These are phyloP conservation scores for Corymbia calophylla DNA, from an alignment of 441 rosid genomes.

Conservation along the genomic window DNA sequence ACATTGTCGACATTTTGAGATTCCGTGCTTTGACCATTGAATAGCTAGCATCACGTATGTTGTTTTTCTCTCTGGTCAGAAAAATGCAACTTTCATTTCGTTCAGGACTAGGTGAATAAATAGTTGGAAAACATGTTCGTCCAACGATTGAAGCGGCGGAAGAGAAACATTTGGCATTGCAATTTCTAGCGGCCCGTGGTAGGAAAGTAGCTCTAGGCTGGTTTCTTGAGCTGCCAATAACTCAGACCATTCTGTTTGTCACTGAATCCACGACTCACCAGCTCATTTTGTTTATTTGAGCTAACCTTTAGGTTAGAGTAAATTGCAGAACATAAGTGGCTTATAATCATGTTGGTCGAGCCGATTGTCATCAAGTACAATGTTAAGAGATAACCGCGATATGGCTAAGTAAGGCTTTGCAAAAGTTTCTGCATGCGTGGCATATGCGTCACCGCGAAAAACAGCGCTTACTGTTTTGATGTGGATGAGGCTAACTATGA, in stretches of 20 bases:
- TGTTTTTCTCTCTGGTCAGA: neutral
- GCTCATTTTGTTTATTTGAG: neutral
- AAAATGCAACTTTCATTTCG: neutral
- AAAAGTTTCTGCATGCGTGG: neutral
- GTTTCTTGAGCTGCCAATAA: neutral
- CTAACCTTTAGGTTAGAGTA: neutral
- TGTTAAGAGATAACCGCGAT: neutral
- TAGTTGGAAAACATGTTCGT: neutral
- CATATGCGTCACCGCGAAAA: neutral
- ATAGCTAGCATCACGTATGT: neutral
- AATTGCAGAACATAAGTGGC: neutral
- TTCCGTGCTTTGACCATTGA: neutral
- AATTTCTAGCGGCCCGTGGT: neutral
- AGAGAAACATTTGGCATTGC: neutral
- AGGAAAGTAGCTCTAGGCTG: neutral
- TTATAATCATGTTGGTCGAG: neutral
- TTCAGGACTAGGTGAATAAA: neutral
- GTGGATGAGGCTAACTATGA: neutral
- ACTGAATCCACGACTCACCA: neutral
- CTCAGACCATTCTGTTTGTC: neutral
- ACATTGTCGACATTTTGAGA: neutral
- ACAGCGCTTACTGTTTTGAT: neutral
- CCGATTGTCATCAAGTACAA: neutral
- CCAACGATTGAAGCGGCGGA: neutral
- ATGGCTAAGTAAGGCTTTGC: neutral